phyloP scores from a whole-genome alignment of 352 stramenopile species.

The Pelagophyceae sp. region DNA sequence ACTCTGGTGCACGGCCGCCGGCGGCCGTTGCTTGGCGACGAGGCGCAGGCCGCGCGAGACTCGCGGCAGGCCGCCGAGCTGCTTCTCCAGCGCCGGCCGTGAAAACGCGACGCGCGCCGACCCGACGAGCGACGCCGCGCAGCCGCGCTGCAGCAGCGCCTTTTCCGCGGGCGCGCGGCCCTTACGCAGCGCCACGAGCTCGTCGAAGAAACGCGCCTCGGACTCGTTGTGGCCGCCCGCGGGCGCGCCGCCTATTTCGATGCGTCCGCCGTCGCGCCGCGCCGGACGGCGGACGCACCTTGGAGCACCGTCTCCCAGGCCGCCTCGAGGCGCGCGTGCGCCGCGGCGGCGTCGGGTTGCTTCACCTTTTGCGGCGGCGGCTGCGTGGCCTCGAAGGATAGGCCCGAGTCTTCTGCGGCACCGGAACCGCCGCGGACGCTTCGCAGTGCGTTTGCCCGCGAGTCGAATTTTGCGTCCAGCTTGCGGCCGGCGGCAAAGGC shows the following conservation, averaged over 20 bases:
- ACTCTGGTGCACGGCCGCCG: background rate
- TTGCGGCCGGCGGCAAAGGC: no score
- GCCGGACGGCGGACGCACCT: background rate
- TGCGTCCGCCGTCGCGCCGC: background rate
- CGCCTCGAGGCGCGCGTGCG: no score
- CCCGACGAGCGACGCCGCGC: background rate
- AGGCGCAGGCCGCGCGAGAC: background rate
- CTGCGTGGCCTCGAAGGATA: no score
- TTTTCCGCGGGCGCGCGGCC: background rate
- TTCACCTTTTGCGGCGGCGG: no score
- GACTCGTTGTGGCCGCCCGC: background rate
- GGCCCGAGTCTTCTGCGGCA: no score
- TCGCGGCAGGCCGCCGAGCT: background rate
- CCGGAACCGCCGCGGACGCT: no score
- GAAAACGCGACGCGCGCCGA: background rate
- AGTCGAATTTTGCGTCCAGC: no score
- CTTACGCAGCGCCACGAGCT: background rate
- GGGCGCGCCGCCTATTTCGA: background rate
- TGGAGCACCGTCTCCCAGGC: background rate
- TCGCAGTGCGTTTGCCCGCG: no score
- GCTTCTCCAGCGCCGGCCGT: background rate
- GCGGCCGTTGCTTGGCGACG: background rate
- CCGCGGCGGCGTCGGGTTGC: no score
- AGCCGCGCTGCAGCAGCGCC: background rate
- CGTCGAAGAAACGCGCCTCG: background rate